A percentile compares a stretch with the other conserved stretches of the same genome.
Evolutionary conservation across 371 early-diverging fungal genomes (phyloP).

Genomic region (Circinella minor): DNA sequence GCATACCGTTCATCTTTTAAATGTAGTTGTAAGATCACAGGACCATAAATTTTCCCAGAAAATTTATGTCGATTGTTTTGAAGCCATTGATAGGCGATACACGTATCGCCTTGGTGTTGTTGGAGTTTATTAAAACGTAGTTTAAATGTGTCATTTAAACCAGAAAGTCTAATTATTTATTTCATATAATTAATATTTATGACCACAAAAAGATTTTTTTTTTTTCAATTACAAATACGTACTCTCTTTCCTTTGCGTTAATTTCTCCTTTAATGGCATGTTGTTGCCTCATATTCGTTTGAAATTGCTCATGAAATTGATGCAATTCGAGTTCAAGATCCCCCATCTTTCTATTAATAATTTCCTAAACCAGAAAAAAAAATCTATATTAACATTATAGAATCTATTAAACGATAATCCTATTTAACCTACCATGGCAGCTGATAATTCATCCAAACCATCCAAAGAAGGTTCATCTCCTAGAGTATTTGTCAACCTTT

Average conservation of each 20-base stretch:
- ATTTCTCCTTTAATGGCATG: not conserved
- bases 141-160: constrained; percentile 51
- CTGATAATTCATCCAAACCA: not conserved
- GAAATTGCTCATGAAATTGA: not conserved
- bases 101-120: constrained; percentile 51
- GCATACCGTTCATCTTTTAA: constrained; percentile 68
- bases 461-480: not conserved
- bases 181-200: too few species aligned
- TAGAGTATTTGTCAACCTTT: not conserved
- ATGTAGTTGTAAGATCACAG: constrained; percentile 70
- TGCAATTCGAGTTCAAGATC: not conserved
- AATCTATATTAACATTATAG: too few species aligned
- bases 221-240: constrained; percentile 27
- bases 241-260: constrained; percentile 14
- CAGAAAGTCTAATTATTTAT: too few species aligned
- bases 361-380: not conserved
- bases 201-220: too few species aligned
- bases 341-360: not conserved
- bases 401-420: not conserved
- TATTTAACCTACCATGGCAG: not conserved
- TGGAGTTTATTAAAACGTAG: constrained; percentile 49
- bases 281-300: not conserved
- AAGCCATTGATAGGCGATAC: constrained; percentile 68
- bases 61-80: constrained; percentile 67
- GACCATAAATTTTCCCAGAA: constrained; percentile 74